Base-by-base conservation (phyloP, 495 filamentous ascomycete genomes). In the Tirmania nivea region DNA sequence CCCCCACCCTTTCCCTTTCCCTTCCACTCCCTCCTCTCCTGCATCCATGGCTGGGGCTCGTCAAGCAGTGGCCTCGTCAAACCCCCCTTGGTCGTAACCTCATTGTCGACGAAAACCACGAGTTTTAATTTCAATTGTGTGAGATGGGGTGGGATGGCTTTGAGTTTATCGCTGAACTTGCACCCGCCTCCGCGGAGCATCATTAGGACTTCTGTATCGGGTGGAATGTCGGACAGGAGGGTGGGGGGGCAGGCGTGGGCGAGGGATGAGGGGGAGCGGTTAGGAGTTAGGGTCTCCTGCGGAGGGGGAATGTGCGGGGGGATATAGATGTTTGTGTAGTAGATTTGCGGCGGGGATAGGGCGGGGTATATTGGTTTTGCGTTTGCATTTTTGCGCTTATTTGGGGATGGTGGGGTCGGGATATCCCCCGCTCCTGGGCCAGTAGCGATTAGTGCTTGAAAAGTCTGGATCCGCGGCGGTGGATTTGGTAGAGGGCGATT, bases 1-100 rank as follows among this genome's bases (percentile, higher is more conserved):
- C 63, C 60, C 1, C 66, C 69, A 53, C 55, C 58, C 2, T 69
- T 69, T 35, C 69, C 70, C 8, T 72, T 58, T n/a, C 61, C 65
- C 53, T 66, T 56, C 21, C 73, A 62, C 9, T 70, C 69, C 37
- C 61, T 58, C 45, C 72, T 62, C 55, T 67, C 66, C 55, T 73
- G 4, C 0, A 31, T 31, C 25, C 69, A 35, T 61, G 21, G 4
- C 14, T 45, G 1, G 39, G 17, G 39, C 39, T 45, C 39, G 17
- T 14, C 39, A 45, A 45, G 2, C 8, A 14, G 12, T 8, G 17
- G 39, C 39, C 39, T 45, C 39, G 39, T 14, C 39, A 45, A 19
- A 3, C 8, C 17, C 39, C 39, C 39, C 14, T n/a, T n/a, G n/a
- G 3, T 45, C 39, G 3, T 31, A n/a, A n/a, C n/a, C 25, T 31